Base-by-base conservation (phyloP, 805 yeast species). In the Wickerhamomyces hampshirensis region DNA sequence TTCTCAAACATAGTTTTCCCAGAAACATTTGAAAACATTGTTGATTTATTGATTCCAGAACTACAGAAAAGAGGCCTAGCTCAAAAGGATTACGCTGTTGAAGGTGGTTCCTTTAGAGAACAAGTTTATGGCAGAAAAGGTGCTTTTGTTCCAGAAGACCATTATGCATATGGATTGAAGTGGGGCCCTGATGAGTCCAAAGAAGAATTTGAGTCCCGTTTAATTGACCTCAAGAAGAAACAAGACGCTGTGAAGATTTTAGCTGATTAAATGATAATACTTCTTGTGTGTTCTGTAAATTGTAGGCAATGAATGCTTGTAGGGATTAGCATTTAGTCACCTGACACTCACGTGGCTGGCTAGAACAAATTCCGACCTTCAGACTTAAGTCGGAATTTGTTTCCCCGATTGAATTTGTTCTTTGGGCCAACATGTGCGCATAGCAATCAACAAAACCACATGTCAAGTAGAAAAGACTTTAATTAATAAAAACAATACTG, bases 21-120 rank as follows among this genome's bases (percentile, higher is more conserved):
- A 11, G 68, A 62, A 18, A 51, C 67, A 3, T 67, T 62, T 41
- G 66, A 63, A 40, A 63, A 61, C 14, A 42, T 66, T 26, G 65
- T 65, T 24, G 64, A 66, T 17, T 44, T 43, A 14, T 48, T 66
- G 38, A 46, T 65, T 26, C 70, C 70, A 7, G 69, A 59, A 35
- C 50, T 65, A 26, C 61, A 57, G 39, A 45, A 41, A 15, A 51
- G 67, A 39, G 68, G 68, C 2, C 50, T 59, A 16, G 59, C 56
- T 13, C 62, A 66, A 59, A 52, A 58, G 30, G 51, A 47, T 5
- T 47, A 47, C 19, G 36, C 40, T 11, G 47, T 40, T n/a, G 44
- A 39, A 27, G 38, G 69, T 28, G 55, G 60, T 7, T 57, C 68
- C 11, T 56, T 58, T 28, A 56, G 71, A 51, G 69, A 65, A 35